Conservation (phyloP, 805 yeast genomes). For the Vanderwaltozyma tropicalis region DNA sequence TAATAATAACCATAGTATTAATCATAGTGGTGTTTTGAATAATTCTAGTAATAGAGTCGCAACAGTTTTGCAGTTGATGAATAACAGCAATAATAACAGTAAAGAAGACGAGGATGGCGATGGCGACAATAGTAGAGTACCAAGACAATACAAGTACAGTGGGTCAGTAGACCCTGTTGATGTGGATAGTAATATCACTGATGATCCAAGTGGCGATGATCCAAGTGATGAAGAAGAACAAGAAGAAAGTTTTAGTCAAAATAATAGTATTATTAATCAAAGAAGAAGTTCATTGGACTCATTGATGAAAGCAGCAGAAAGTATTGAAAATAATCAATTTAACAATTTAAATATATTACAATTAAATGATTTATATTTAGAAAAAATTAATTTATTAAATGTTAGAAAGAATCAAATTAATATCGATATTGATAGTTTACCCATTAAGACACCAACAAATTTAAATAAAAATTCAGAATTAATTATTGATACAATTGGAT, state of each 20-base stretch:
- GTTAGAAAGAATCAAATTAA: background rate
- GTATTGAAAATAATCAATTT: constrained; percentile 9
- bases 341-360: background rate
- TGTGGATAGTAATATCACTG: too few relatives aligned
- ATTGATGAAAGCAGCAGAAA: constrained; percentile 17
- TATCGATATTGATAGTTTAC: background rate
- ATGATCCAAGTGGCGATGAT: too few relatives aligned
- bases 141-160: too few relatives aligned
- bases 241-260: background rate
- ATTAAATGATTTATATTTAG: background rate
- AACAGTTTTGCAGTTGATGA: too few relatives aligned
- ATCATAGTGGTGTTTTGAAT: too few relatives aligned
- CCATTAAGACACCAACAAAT: background rate
- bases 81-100: too few relatives aligned
- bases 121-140: too few relatives aligned
- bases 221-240: too few relatives aligned
- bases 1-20: too few relatives aligned
- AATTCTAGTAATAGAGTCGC: too few relatives aligned
- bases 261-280: background rate
- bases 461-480: background rate
- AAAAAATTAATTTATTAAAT: background rate
- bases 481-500: background rate
- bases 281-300: constrained; percentile 15
- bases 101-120: too few relatives aligned
- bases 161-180: too few relatives aligned